phyloP scores from a whole-genome alignment of 805 yeast genomes.

The Candida schatavii region DNA sequence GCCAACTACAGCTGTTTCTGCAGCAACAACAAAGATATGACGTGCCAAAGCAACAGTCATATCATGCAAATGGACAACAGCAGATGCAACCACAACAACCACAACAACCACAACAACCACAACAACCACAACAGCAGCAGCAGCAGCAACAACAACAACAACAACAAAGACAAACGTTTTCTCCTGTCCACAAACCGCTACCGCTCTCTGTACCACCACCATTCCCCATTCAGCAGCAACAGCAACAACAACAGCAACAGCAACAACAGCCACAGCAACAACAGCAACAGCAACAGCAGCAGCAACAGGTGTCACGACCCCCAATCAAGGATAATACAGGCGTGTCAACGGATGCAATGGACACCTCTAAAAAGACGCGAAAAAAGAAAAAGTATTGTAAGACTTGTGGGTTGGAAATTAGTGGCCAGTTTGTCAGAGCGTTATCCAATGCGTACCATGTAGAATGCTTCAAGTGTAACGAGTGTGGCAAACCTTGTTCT shows the following conservation, averaged over 20 bases:
- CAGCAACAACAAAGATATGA: neutral
- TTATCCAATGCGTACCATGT: constrained; percentile 77
- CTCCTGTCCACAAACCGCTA: constrained; percentile 4
- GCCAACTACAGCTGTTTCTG: constrained; percentile 1
- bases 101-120: neutral
- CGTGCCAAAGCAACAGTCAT: constrained; percentile 1
- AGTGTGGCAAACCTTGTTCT: constrained; percentile 78
- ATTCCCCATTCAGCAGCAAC: constrained; percentile 1
- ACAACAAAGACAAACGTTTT: constrained; percentile 4
- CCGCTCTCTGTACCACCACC: neutral
- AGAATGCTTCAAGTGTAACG: constrained; percentile 82
- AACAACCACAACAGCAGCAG: neutral
- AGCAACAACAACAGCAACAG: constrained; percentile 1
- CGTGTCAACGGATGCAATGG: neutral
- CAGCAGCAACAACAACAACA: neutral
- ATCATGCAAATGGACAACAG: constrained; percentile 4
- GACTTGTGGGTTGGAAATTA: constrained; percentile 36
- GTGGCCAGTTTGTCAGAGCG: constrained; percentile 83
- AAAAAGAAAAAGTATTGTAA: constrained; percentile 32
- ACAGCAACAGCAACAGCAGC: constrained; percentile 5
- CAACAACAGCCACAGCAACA: constrained; percentile 3
- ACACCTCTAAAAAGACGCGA: constrained; percentile 4
- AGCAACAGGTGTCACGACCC: constrained; percentile 1
- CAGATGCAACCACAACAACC: constrained; percentile 3
- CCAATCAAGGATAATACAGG: neutral